These are phyloP conservation scores for Pyrus pyrifolia DNA, from an alignment of 306 rosid genomes.

Conservation along the genomic window DNA sequence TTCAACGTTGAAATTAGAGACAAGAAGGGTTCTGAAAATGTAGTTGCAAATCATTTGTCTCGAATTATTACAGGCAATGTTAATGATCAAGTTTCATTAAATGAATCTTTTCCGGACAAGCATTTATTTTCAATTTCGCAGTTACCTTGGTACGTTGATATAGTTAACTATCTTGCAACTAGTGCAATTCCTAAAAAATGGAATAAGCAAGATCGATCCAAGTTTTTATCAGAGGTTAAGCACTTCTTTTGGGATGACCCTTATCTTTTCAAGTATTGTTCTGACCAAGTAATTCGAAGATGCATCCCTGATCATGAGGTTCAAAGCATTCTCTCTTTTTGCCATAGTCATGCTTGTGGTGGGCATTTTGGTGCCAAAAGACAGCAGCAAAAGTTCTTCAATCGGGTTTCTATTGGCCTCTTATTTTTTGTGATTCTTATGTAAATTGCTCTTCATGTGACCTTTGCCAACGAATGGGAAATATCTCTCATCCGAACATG, in stretches of 20 bases:
- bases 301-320: background rate
- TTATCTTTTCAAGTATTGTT: background rate
- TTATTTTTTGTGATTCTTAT: background rate
- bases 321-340: background rate
- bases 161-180: background rate
- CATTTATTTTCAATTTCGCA: background rate
- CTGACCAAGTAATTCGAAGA: background rate
- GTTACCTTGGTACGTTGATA: background rate
- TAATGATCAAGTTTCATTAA: background rate
- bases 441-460: background rate
- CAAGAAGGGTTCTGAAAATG: background rate
- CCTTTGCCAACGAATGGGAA: background rate
- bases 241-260: background rate
- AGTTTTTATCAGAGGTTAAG: background rate
- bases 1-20: background rate
- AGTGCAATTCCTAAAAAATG: background rate
- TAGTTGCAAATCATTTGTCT: background rate
- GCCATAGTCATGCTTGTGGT: background rate
- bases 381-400: background rate
- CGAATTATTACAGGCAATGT: background rate
- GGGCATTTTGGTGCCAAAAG: background rate
- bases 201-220: background rate
- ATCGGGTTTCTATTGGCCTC: background rate
- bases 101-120: background rate
- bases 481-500: background rate